Percentiles rank a stretch among this genome's conserved stretches.
Evolutionary conservation across 306 rosid genomes (phyloP).

Genomic region (Luffa acutangula): DNA sequence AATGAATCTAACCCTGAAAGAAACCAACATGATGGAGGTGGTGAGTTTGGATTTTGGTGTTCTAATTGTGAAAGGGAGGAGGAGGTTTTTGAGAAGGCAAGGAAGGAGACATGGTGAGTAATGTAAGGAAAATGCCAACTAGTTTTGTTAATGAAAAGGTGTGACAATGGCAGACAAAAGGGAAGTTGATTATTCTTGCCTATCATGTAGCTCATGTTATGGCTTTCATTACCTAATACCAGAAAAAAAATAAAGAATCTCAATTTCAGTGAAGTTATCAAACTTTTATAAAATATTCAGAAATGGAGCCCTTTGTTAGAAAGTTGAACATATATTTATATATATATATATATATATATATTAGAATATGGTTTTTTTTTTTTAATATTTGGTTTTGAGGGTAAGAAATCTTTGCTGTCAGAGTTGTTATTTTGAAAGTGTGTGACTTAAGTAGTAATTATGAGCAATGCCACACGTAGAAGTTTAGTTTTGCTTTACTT

Average conservation of each 20-base stretch:
- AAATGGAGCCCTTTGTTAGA: slow-evolving; percentile 13
- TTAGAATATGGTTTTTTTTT: not conserved
- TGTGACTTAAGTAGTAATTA: slow-evolving; percentile 8
- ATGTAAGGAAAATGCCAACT: slow-evolving; percentile 64
- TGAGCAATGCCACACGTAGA: not conserved
- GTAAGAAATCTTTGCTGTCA: slow-evolving; percentile 28
- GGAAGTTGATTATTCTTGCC: slow-evolving; percentile 32
- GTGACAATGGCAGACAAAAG: slow-evolving; percentile 67
- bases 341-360: slow-evolving; percentile 11
- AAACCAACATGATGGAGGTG: slow-evolving; percentile 30
- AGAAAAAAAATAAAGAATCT: not conserved
- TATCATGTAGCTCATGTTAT: slow-evolving; percentile 35
- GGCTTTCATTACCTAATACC: slow-evolving; percentile 28
- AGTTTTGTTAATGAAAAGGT: slow-evolving; percentile 49
- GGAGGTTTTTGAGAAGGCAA: slow-evolving; percentile 33
- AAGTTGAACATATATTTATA: slow-evolving; percentile 14
- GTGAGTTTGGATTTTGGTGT: slow-evolving; percentile 14
- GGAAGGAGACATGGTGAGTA: slow-evolving; percentile 64
- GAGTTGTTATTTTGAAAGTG: slow-evolving; percentile 20
- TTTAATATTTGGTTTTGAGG: not conserved
- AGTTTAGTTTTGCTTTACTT: not conserved
- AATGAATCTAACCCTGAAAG: slow-evolving; percentile 38
- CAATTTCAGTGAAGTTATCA: not conserved
- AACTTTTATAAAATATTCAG: slow-evolving; percentile 19
- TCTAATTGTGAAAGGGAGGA: not conserved